Percentiles rank a stretch among this genome's conserved stretches.
Conservation (phyloP, 306 rosid species). For the Trifolium fragiferum region DNA sequence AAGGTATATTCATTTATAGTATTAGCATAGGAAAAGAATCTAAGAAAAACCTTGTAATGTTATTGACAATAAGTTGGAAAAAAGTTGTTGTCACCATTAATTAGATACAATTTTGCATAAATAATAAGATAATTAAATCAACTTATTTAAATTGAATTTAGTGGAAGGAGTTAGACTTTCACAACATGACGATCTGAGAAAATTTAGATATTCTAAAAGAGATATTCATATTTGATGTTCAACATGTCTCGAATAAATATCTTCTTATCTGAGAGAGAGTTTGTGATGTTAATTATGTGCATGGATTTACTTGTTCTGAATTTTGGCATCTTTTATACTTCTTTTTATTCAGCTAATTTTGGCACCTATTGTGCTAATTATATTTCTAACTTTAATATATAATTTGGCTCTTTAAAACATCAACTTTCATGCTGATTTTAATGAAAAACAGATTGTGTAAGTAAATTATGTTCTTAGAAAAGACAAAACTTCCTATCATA, state of each 20-base stretch:
- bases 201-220: no score
- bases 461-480: background rate
- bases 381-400: no score
- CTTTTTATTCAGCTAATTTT: background rate
- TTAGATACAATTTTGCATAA: background rate
- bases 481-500: background rate
- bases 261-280: no score
- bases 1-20: background rate
- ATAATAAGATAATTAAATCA: no score
- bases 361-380: background rate
- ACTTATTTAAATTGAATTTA: background rate
- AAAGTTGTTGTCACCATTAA: no score
- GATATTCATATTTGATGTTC: no score
- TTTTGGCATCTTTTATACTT: background rate
- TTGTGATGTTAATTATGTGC: background rate
- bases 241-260: no score
- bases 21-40: constrained; percentile 20
- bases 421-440: background rate
- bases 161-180: no score
- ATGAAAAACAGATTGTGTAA: background rate
- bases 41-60: background rate
- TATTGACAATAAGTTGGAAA: background rate
- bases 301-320: background rate
- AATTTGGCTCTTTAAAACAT: background rate
- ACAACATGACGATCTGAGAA: no score